Evolutionary conservation across 208 protist genomes (phyloP).

Genomic region (Trichomonas vaginalis): DNA sequence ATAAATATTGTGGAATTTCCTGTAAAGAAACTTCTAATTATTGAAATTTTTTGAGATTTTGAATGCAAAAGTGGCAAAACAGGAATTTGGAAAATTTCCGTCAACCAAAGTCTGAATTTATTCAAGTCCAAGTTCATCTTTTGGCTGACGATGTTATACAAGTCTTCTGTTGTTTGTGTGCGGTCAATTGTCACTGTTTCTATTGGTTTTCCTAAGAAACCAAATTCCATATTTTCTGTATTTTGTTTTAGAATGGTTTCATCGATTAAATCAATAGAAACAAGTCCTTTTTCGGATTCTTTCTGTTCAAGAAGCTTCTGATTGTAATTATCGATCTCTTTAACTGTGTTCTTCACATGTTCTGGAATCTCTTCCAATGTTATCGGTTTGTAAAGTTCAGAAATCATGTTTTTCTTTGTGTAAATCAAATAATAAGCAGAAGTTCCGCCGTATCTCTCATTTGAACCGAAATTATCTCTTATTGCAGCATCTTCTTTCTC

Average conservation of each 20-base stretch:
- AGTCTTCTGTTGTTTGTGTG: background rate
- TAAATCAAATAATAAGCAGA: background rate
- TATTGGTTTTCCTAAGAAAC: too few relatives aligned
- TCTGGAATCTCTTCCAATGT: background rate
- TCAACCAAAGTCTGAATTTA: background rate
- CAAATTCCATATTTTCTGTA: background rate
- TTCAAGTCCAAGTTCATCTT: background rate
- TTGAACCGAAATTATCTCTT: background rate
- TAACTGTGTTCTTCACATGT: background rate
- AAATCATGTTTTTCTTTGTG: too few relatives aligned
- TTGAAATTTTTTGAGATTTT: background rate
- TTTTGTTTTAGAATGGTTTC: background rate
- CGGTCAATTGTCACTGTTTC: too few relatives aligned
- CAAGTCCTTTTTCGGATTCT: background rate
- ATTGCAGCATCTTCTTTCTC: background rate
- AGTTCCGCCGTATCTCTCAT: background rate
- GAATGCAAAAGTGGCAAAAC: background rate
- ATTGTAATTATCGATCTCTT: background rate
- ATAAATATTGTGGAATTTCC: background rate
- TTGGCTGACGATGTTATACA: background rate
- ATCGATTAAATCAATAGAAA: background rate
- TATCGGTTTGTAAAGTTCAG: background rate
- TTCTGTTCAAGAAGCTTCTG: background rate
- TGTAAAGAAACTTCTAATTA: background rate
- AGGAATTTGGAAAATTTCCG: background rate